Percentiles rank a stretch among this genome's conserved stretches.
phyloP scores from a whole-genome alignment of 768 basidiomycete species.

The Megacollybia marginata region DNA sequence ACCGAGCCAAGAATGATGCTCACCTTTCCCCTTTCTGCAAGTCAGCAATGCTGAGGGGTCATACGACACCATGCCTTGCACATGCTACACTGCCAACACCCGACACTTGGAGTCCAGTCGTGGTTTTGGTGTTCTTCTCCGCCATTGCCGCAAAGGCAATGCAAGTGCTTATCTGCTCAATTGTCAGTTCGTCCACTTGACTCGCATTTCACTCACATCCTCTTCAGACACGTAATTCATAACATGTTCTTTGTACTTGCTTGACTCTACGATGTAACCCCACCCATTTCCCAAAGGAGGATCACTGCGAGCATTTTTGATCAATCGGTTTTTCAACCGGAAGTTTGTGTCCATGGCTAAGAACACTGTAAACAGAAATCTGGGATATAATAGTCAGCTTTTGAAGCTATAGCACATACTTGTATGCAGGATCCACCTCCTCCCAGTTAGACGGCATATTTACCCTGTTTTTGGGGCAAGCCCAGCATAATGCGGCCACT shows the following conservation, averaged over 20 bases:
- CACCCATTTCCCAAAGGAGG: neutral
- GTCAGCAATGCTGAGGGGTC: neutral
- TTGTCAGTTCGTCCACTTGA: no score
- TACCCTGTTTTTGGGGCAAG: slow-evolving; percentile 6
- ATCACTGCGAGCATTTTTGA: neutral
- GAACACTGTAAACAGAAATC: neutral
- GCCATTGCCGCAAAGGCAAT: neutral
- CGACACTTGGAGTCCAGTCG: neutral
- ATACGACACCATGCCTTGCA: neutral
- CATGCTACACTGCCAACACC: neutral
- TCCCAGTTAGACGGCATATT: slow-evolving; percentile 11
- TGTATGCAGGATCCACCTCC: neutral
- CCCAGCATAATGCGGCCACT: slow-evolving; percentile 3
- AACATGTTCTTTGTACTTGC: neutral
- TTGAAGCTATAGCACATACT: no score
- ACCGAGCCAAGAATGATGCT: no score
- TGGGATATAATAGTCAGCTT: no score
- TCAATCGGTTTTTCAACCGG: neutral
- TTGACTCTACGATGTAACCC: neutral
- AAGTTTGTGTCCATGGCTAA: neutral
- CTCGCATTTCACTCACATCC: no score
- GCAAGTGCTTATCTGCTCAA: no score
- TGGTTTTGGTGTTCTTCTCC: neutral
- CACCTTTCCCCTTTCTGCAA: neutral
- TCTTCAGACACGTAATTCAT: neutral